phyloP scores from a whole-genome alignment of 208 protist genomes.

The Wallacemonas sp. region DNA sequence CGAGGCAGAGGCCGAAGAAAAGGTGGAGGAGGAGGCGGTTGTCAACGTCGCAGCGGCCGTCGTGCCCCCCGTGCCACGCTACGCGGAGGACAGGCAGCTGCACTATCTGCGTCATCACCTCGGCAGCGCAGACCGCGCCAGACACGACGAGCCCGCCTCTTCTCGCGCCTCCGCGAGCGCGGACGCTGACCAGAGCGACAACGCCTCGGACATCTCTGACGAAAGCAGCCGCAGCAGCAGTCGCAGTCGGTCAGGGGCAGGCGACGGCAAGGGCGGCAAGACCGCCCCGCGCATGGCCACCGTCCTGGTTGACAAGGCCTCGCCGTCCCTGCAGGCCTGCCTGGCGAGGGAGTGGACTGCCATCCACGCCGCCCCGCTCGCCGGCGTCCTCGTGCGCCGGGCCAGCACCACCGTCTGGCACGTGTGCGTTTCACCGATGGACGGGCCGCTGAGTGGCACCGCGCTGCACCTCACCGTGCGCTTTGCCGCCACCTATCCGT shows the following conservation, averaged over 20 bases:
- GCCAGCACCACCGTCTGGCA: slow-evolving; percentile 30
- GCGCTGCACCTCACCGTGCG: slow-evolving; percentile 37
- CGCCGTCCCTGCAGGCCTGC: background rate
- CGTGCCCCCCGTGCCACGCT: background rate
- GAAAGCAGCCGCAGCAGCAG: background rate
- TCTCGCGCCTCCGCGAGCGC: background rate
- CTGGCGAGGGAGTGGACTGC: slow-evolving; percentile 7
- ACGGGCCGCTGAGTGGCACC: slow-evolving; percentile 49
- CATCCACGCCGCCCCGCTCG: background rate
- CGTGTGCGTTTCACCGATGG: slow-evolving; percentile 41
- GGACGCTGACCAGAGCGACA: background rate
- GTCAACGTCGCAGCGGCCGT: background rate
- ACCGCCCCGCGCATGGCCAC: too few relatives aligned
- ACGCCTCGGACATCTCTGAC: background rate
- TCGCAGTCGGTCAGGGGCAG: background rate
- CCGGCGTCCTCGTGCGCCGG: background rate
- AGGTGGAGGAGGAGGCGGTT: background rate
- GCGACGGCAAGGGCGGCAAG: background rate
- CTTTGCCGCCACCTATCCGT: slow-evolving; percentile 52
- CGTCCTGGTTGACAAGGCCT: too few relatives aligned
- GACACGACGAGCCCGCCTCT: background rate
- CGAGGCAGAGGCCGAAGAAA: background rate
- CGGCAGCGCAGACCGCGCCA: background rate
- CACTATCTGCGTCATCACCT: slow-evolving; percentile 14
- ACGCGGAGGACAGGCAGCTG: slow-evolving; percentile 11